Base-by-base conservation (phyloP, 352 stramenopile genomes). In the Pythium dissotocum region DNA sequence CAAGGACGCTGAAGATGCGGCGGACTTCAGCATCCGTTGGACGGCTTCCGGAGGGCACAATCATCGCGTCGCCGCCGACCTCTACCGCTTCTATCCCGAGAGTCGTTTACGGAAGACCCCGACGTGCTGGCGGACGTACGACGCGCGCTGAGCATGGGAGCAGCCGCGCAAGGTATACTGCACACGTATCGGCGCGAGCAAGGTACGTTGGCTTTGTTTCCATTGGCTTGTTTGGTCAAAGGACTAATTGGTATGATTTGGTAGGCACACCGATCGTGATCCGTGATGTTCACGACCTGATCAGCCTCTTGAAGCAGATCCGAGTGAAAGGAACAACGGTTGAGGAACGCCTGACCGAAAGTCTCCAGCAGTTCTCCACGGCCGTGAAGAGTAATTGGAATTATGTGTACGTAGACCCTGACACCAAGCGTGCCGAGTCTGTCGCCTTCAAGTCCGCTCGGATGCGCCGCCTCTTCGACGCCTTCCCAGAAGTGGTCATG, bases 371-470 rank as follows among this genome's bases (percentile, higher is more conserved):
- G 30, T 69, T 53, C 35, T 28, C 51, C 2, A 10, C 5, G 4
- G 9, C n/a, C 3, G 1, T 16, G 3, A 14, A 58, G 7, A 55
- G 63, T 13, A 63, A 69, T 46, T 63, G 54, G 55, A 32, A 7
- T 1, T 21, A 3, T 14, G n/a, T 61, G 0, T 38, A 49, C 30
- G 16, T 61, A 1, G 40, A 67, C 21, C 9, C 40, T 2, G 40
- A 36, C 4, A 49, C 38, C 0, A 54, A 51, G 4, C 18, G 53
- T 21, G 51, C 40, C 6, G 26, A 48, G 28, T 54, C 55, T 2
- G 16, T 69, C 13, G 63, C 30, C 30, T 69, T 58, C 16, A 51
- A 71, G 52, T 66, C 65, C 1, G 58, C n/a, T 16, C 6, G 28
- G 2, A 52, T 57, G 52, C 35, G 28, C 7, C 48, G 65, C 0